A percentile compares a stretch with the other conserved stretches of the same genome.
phyloP scores from a whole-genome alignment of 805 yeast genomes.

The Wickerhamiella alocasiicola region DNA sequence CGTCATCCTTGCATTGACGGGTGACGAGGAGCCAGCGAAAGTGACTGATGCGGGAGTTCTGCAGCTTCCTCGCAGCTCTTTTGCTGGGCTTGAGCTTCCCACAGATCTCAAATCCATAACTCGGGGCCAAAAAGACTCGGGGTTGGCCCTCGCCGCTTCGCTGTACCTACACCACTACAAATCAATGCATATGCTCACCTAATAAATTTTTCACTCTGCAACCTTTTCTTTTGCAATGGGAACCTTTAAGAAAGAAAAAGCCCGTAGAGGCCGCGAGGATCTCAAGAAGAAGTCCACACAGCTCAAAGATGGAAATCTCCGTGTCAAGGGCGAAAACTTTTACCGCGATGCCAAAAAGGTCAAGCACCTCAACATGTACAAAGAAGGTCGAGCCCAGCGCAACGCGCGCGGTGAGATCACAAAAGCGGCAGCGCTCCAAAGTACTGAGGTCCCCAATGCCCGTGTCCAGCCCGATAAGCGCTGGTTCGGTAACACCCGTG shows the following conservation, averaged over 20 bases:
- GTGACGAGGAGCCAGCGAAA: too few species aligned
- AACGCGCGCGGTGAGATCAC: constrained; percentile 80
- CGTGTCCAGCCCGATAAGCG: constrained; percentile 91
- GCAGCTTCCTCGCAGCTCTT: too few species aligned
- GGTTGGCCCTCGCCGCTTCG: constrained; percentile 8
- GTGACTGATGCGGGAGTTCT: too few species aligned
- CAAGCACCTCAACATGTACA: constrained; percentile 83
- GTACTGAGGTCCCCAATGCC: constrained; percentile 77
- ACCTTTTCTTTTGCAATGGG: constrained; percentile 46
- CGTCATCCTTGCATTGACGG: too few species aligned
- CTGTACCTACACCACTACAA: too few species aligned
- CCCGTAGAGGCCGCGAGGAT: constrained; percentile 72
- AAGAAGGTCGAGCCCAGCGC: constrained; percentile 75
- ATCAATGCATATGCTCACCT: too few species aligned
- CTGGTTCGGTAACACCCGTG: constrained; percentile 97
- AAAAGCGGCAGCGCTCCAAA: constrained; percentile 78
- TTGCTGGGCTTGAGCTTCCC: too few species aligned
- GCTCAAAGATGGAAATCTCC: constrained; percentile 61
- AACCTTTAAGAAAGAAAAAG: constrained; percentile 80
- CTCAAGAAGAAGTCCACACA: constrained; percentile 36
- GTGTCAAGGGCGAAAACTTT: constrained; percentile 94
- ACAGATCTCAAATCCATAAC: too few species aligned
- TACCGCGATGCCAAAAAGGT: constrained; percentile 86
- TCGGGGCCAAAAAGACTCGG: constrained; percentile 3
- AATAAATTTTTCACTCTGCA: neutral